These are phyloP conservation scores for Coffea canephora DNA, from an alignment of 257 asterid genomes.

Conservation along the genomic window DNA sequence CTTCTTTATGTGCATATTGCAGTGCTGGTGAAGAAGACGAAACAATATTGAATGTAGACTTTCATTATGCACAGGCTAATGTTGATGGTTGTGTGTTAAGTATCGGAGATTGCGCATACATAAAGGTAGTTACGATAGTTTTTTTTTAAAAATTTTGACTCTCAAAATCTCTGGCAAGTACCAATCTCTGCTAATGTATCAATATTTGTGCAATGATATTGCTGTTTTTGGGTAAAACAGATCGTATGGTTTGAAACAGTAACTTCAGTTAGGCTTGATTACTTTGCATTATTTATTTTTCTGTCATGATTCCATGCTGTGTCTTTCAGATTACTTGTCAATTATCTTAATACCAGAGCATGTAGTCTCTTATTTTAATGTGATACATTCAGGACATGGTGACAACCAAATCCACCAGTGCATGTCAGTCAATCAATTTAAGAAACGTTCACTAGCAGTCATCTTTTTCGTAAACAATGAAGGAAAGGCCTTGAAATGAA, in stretches of 20 bases:
- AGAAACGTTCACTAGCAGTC: neutral
- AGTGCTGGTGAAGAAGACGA: slow-evolving; percentile 85
- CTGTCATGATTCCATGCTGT: neutral
- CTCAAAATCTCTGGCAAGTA: neutral
- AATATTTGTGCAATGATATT: neutral
- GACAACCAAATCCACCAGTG: neutral
- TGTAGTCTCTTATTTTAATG: neutral
- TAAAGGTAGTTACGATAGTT: slow-evolving; percentile 50
- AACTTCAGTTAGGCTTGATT: slow-evolving; percentile 1
- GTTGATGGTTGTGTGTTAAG: slow-evolving; percentile 42
- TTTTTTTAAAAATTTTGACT: neutral
- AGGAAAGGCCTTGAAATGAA: neutral
- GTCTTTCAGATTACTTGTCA: neutral
- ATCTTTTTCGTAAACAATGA: neutral
- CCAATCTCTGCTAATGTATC: neutral
- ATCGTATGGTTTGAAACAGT: neutral
- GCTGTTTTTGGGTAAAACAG: neutral
- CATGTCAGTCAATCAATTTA: neutral
- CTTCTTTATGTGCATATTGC: slow-evolving; percentile 26
- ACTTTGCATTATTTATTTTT: neutral
- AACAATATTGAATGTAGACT: slow-evolving; percentile 61
- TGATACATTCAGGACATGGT: neutral
- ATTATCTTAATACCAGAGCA: neutral
- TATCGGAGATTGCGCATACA: slow-evolving; percentile 72
- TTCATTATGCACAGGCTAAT: slow-evolving; percentile 85